phyloP scores from a whole-genome alignment of 1,284 basidiomycete genomes.

The Trametes pubescens region DNA sequence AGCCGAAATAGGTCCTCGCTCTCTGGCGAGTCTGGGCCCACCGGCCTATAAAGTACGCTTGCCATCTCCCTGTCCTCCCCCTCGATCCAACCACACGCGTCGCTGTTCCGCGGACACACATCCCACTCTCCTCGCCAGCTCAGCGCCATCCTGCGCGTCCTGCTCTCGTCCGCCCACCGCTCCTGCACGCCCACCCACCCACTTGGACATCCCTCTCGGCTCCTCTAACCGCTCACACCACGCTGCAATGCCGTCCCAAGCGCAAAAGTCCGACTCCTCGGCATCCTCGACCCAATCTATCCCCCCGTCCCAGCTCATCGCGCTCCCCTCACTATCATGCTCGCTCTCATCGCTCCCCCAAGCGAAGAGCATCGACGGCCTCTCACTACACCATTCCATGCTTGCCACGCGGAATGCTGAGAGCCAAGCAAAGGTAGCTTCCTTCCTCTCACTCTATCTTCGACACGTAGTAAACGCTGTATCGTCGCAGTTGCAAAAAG shows the following conservation, averaged over 20 bases:
- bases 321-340: constrained; percentile 73
- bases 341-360: constrained; percentile 72
- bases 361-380: constrained; percentile 69
- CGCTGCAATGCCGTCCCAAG: constrained; percentile 39
- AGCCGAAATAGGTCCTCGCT: constrained; percentile 34
- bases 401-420: constrained; percentile 70
- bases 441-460: not conserved
- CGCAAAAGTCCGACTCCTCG: constrained; percentile 40
- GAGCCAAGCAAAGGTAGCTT: constrained; percentile 75
- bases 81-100: constrained; percentile 24
- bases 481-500: constrained; percentile 40
- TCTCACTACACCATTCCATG: constrained; percentile 72
- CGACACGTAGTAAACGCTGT: constrained; percentile 27
- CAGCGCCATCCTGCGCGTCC: constrained; percentile 21
- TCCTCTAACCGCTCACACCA: constrained; percentile 26
- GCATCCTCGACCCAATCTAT: constrained; percentile 37
- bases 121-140: constrained; percentile 10
- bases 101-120: constrained; percentile 3
- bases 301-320: constrained; percentile 58
- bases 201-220: constrained; percentile 21
- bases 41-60: constrained; percentile 40
- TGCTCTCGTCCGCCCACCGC: constrained; percentile 2
- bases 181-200: constrained; percentile 7
- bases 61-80: constrained; percentile 22
- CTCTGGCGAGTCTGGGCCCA: constrained; percentile 32